Percentiles rank a stretch among this genome's conserved stretches.
Conservation (phyloP, 371 early-diverging fungal species). For the Haplosporangium sp. region DNA sequence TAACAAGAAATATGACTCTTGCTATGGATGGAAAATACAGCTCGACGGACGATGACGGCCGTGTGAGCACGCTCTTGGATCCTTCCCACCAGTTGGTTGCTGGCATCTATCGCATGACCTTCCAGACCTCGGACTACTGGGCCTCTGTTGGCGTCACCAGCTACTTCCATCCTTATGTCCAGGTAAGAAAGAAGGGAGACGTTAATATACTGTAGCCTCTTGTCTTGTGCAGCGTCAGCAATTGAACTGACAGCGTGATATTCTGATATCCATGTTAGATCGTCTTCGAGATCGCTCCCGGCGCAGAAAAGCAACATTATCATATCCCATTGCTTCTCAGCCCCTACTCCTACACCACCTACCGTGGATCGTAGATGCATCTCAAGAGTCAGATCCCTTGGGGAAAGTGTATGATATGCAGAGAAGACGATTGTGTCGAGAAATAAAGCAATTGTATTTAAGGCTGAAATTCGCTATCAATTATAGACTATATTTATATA, state of each 20-base stretch:
- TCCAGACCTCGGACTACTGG: slow-evolving; percentile 80
- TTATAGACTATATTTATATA: background rate
- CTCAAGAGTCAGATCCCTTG: too few species aligned
- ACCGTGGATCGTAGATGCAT: slow-evolving; percentile 70
- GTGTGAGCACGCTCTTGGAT: slow-evolving; percentile 73
- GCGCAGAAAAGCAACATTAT: slow-evolving; percentile 68
- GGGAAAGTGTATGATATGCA: background rate
- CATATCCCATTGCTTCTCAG: slow-evolving; percentile 87
- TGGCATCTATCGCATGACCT: slow-evolving; percentile 81
- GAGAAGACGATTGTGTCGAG: background rate
- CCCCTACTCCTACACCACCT: slow-evolving; percentile 88
- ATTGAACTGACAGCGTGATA: background rate
- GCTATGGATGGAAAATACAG: slow-evolving; percentile 30
- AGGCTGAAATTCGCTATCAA: background rate
- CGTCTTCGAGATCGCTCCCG: slow-evolving; percentile 69
- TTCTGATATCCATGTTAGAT: slow-evolving; percentile 57
- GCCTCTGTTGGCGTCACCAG: slow-evolving; percentile 65
- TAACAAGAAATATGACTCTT: too few species aligned
- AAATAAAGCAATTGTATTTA: background rate
- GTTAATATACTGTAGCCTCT: background rate
- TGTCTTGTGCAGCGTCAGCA: too few species aligned
- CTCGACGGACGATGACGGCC: slow-evolving; percentile 80
- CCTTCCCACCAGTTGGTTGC: slow-evolving; percentile 63
- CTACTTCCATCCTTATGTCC: slow-evolving; percentile 81
- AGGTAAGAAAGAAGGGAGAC: slow-evolving; percentile 59